Evolutionary conservation across 2,329 filamentous ascomycete genomes (phyloP).

Genomic region (Aspergillus fischeri): DNA sequence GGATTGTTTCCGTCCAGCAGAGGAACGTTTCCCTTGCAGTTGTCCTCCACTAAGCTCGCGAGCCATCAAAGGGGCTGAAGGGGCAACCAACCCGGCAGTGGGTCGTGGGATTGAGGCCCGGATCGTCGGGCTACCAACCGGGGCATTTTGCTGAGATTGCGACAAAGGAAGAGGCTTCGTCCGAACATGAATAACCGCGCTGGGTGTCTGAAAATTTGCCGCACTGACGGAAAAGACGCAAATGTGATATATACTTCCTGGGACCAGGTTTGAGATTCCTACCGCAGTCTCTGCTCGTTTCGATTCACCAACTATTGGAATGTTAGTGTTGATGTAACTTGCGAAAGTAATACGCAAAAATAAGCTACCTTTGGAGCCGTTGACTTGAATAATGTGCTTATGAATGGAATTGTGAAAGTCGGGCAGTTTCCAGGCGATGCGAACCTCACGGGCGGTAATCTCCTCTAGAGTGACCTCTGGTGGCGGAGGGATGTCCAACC

Average conservation of each 20-base stretch:
- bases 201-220: slow-evolving; percentile 89
- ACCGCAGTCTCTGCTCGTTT: slow-evolving; percentile 79
- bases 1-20: slow-evolving; percentile 70
- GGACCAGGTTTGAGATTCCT: slow-evolving; percentile 80
- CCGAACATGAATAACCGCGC: slow-evolving; percentile 75
- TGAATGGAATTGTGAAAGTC: slow-evolving; percentile 64
- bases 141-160: slow-evolving; percentile 32
- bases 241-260: slow-evolving; percentile 87
- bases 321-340: slow-evolving; percentile 9
- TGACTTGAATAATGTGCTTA: slow-evolving; percentile 89
- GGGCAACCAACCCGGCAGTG: slow-evolving; percentile 54
- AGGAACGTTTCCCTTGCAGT: slow-evolving; percentile 57
- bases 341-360: not conserved
- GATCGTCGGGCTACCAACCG: slow-evolving; percentile 40
- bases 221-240: slow-evolving; percentile 87
- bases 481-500: slow-evolving; percentile 86
- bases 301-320: slow-evolving; percentile 70
- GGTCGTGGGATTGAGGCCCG: slow-evolving; percentile 52
- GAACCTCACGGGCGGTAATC: slow-evolving; percentile 80
- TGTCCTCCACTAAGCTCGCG: slow-evolving; percentile 62
- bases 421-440: slow-evolving; percentile 84
- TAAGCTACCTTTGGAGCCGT: slow-evolving; percentile 74
- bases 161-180: slow-evolving; percentile 56
- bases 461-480: slow-evolving; percentile 87
- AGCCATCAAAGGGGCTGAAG: slow-evolving; percentile 56